Evolutionary conservation across 805 yeast species (phyloP), one percentile per base, ranked within the genome.

Genomic region (Komagataella mondaviorum): DNA sequence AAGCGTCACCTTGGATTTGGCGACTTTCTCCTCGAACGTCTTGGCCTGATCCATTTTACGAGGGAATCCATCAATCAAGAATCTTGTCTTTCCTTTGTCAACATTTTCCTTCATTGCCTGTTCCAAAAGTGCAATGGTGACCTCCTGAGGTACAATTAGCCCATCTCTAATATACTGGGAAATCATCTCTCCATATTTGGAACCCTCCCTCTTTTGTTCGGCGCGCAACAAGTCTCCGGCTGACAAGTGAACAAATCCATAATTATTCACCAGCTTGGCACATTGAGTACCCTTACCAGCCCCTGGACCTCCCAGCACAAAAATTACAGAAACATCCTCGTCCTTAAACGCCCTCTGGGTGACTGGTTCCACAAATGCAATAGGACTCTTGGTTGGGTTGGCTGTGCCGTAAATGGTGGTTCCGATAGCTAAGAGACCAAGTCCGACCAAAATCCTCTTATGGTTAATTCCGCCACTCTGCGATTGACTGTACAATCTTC

Each of bases 211-310:
- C 30, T 71, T 69, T 67, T 93, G 97, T 67, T 91, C 99, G 7
- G 89, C 96, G 60, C 99, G 79, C 58, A 91, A 74, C 58, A 93
- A 76, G 65, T 91, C 99, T 48, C 99, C 99, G n/a, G 99, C 99
- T 44, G 95, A 82, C 47, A 91, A 71, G 64, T 91, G 99, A 36
- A 85, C 83, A 66, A 90, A 93, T 16, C 83, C 81, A 63, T 78
- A 85, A 59, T 89, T 87, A 18, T 76, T 68, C 47, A 91, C 97
- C 52, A 91, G 74, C 62, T 80, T 86, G 36, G 83, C 84, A 71
- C 97, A 88, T 68, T 91, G 99, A 1, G 99, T 91, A 52, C 99
- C 98, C 64, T 93, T 93, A 47, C 99, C 98, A 24, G 96, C 87
- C 18, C 98, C 98, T 4, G 98, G 98, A 3, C 98, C 98, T 47